Conservation (phyloP, 2,329 filamentous ascomycete genomes). For the Stagonosporopsis vannaccii region DNA sequence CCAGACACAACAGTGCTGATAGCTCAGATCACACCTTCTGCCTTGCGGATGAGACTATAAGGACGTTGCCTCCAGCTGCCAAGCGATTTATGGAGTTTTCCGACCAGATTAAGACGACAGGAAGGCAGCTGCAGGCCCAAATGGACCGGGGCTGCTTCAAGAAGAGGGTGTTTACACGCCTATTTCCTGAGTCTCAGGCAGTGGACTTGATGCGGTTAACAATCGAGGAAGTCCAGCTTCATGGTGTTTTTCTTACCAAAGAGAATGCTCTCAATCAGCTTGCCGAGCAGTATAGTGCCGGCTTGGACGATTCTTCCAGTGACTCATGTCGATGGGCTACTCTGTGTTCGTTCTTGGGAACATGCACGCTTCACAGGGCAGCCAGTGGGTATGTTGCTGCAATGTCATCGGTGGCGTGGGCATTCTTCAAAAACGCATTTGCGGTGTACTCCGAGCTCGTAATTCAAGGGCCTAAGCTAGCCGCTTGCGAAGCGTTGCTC, state of each 20-base stretch:
- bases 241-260: slow-evolving; percentile 1
- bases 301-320: neutral
- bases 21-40: neutral
- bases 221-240: slow-evolving; percentile 4
- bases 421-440: slow-evolving; percentile 11
- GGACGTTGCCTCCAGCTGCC: neutral
- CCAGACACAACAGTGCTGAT: neutral
- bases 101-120: neutral
- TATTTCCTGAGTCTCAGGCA: neutral
- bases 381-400: neutral
- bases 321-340: slow-evolving; percentile 4
- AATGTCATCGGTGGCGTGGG: slow-evolving; percentile 1
- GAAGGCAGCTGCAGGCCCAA: neutral
- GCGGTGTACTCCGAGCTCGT: slow-evolving; percentile 5
- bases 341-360: neutral
- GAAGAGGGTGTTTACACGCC: neutral
- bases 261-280: neutral
- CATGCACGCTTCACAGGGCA: neutral
- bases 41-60: neutral
- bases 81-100: neutral
- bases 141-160: neutral
- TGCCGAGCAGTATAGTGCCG: neutral
- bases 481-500: slow-evolving; percentile 4
- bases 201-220: neutral
- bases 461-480: neutral